Conservation (phyloP, 805 yeast species). For the Candida schatavii region DNA sequence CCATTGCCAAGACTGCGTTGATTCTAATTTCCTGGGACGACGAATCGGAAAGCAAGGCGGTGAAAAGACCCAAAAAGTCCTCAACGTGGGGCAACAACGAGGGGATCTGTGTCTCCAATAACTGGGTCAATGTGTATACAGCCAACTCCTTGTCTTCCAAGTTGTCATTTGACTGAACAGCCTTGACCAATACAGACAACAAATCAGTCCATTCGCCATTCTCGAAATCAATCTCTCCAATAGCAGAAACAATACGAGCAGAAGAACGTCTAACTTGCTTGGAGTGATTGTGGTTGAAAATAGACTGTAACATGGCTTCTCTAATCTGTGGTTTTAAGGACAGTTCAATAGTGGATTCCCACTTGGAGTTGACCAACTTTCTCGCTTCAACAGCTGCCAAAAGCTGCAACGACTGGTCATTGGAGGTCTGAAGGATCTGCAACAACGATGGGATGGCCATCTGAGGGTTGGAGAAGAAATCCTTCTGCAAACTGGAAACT, state of each 20-base stretch:
- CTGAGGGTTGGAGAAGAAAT: slow-evolving; percentile 62
- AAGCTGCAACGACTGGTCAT: slow-evolving; percentile 73
- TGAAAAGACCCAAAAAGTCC: slow-evolving; percentile 70
- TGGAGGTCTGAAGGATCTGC: slow-evolving; percentile 71
- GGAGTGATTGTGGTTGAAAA: slow-evolving; percentile 59
- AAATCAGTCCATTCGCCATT: slow-evolving; percentile 70
- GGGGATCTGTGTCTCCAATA: slow-evolving; percentile 70
- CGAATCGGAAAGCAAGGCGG: slow-evolving; percentile 61
- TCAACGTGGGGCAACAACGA: slow-evolving; percentile 55
- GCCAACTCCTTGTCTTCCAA: slow-evolving; percentile 76
- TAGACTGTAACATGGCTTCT: slow-evolving; percentile 61
- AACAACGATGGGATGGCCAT: slow-evolving; percentile 77
- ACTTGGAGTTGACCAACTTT: slow-evolving; percentile 69
- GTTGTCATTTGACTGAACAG: slow-evolving; percentile 49
- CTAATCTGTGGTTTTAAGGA: slow-evolving; percentile 59
- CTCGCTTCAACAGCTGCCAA: slow-evolving; percentile 96
- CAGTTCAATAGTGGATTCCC: slow-evolving; percentile 53
- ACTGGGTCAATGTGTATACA: slow-evolving; percentile 70
- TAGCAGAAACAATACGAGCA: slow-evolving; percentile 85
- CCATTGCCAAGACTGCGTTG: slow-evolving; percentile 78
- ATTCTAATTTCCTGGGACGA: slow-evolving; percentile 72
- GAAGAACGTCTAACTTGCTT: slow-evolving; percentile 78
- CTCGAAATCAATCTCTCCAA: slow-evolving; percentile 72
- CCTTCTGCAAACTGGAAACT: slow-evolving; percentile 66
- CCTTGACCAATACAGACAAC: slow-evolving; percentile 65